These are phyloP conservation scores for Angophora floribunda DNA, from an alignment of 345 rosid species.

Conservation along the genomic window DNA sequence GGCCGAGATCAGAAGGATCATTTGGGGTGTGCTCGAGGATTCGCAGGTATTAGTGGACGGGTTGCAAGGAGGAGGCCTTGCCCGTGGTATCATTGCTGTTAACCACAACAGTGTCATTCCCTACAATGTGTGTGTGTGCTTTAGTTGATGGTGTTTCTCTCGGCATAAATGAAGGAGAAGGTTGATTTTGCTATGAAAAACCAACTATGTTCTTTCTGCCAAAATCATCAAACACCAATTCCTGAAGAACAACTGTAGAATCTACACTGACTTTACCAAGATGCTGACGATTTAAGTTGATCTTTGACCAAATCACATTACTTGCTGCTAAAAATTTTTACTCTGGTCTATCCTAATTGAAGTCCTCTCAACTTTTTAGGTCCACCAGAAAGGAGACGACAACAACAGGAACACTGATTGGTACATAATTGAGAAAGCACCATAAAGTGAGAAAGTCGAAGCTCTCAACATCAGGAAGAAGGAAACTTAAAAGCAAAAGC, in stretches of 20 bases:
- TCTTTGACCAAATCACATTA: neutral
- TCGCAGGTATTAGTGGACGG: conserved; percentile 18
- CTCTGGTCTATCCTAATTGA: neutral
- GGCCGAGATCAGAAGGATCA: conserved; percentile 11
- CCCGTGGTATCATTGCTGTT: conserved; percentile 52
- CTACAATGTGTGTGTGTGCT: conserved; percentile 9
- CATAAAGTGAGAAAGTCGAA: neutral
- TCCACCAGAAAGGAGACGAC: neutral
- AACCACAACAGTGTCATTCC: conserved; percentile 64
- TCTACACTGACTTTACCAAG: neutral
- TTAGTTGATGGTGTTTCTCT: neutral
- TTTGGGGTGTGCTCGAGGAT: conserved; percentile 37
- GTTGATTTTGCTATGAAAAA: neutral
- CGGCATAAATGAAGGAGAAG: neutral
- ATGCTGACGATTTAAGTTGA: neutral
- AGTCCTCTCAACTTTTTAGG: neutral
- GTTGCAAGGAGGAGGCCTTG: conserved; percentile 47
- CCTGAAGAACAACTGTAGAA: neutral
- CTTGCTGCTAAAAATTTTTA: neutral
- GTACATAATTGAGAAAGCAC: neutral
- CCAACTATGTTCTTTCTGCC: neutral
- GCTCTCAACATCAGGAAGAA: neutral
- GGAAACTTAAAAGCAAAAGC: neutral
- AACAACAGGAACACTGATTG: neutral
- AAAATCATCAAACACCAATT: neutral